phyloP scores from a whole-genome alignment of 208 protist genomes.

The Trichomonas tenax region DNA sequence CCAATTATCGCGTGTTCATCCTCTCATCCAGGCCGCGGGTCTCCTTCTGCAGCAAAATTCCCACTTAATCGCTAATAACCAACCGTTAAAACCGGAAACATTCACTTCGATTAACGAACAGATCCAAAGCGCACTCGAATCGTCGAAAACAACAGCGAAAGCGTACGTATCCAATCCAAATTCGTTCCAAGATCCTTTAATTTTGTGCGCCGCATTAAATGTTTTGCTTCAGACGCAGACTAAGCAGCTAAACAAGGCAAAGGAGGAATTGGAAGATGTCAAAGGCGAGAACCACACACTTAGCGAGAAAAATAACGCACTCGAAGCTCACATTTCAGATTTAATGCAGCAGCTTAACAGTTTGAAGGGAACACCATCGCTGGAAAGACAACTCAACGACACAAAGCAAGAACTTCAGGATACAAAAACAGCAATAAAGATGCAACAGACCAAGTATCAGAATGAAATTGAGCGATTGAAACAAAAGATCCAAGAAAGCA shows the following conservation, averaged over 20 bases:
- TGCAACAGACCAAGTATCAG: background rate
- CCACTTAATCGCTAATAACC: background rate
- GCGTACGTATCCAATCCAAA: background rate
- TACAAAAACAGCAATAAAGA: background rate
- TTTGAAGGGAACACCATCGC: background rate
- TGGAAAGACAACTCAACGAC: background rate
- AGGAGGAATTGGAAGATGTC: background rate
- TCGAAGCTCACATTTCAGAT: background rate
- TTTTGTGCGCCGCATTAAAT: background rate
- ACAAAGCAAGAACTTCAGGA: background rate
- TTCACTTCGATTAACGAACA: background rate
- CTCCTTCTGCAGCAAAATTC: background rate
- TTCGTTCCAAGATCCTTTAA: background rate
- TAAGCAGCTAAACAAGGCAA: background rate
- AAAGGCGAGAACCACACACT: background rate
- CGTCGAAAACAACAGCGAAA: background rate
- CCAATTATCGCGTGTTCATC: background rate
- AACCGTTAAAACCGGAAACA: background rate
- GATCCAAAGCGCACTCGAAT: background rate
- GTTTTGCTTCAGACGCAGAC: background rate
- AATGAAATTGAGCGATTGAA: background rate
- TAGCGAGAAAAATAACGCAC: background rate
- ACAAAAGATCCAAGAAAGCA: background rate
- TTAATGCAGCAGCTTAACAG: background rate
- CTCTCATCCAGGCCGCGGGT: background rate